A percentile compares a stretch with the other conserved stretches of the same genome.
These are phyloP conservation scores for Fusarium tuaranense DNA, from an alignment of 2,329 filamentous ascomycete genomes.

Conservation along the genomic window DNA sequence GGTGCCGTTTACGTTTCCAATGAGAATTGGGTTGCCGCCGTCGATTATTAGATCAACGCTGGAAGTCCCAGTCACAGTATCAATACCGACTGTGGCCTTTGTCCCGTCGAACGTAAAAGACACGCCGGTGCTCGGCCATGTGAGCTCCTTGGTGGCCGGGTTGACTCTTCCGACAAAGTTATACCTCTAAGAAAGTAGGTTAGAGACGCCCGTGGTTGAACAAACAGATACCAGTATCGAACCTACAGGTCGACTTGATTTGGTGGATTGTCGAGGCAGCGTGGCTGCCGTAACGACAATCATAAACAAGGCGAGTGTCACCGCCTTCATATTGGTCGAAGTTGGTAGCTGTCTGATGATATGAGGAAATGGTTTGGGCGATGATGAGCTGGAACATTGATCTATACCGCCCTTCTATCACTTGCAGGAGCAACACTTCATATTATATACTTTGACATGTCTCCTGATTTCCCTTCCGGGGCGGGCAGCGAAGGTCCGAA, in stretches of 20 bases:
- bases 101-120: slow-evolving; percentile 55
- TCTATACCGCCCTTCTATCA: not conserved
- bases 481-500: slow-evolving; percentile 24
- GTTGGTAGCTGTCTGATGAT: not conserved
- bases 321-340: slow-evolving; percentile 16
- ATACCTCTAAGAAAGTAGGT: slow-evolving; percentile 6
- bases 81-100: slow-evolving; percentile 49
- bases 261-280: not conserved
- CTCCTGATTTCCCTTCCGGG: not conserved
- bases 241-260: slow-evolving; percentile 5
- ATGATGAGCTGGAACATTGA: not conserved
- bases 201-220: not conserved
- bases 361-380: fast-evolving
- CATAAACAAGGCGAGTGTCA: not conserved
- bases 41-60: slow-evolving; percentile 32
- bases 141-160: slow-evolving; percentile 55
- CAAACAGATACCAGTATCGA: too few relatives aligned
- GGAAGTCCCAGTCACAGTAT: slow-evolving; percentile 12
- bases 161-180: slow-evolving; percentile 55
- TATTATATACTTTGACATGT: not conserved
- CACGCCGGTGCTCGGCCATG: slow-evolving; percentile 58
- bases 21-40: slow-evolving; percentile 17
- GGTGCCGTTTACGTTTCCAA: slow-evolving; percentile 13
- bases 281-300: slow-evolving; percentile 10
- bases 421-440: not conserved